Base-by-base conservation (phyloP, 768 basidiomycete species). In the Lactifluus hygrophoroides region DNA sequence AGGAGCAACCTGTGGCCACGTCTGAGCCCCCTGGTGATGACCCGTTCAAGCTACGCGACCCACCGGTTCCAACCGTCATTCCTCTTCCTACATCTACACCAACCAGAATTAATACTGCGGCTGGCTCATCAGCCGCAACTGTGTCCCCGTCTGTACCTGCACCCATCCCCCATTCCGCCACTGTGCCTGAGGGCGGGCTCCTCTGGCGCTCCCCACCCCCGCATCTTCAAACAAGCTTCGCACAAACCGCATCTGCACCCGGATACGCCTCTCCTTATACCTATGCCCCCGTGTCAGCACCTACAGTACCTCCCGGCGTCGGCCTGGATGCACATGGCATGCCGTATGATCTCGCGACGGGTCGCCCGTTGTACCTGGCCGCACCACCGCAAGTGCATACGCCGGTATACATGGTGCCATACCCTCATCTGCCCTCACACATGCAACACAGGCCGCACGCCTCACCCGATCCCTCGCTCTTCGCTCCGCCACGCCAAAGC, bases 341-440 rank as follows among this genome's bases (percentile, higher is more conserved):
- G 73, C 76, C 88, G n/a, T 91, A 85, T 67, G 90, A 92, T 69
- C 68, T 90, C 51, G 83, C 88, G 14, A 90, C 88, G 5, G 90
- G 90, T 40, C 88, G 87, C 38, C 81, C 88, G 11, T 84, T 92
- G 34, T 86, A 85, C 65, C 75, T 91, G 28, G 80, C 83, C 61
- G 71, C 70, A 11, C 55, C 64, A 6, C 37, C 57, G 17, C 62
- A 61, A 32, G 50, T 64, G 27, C 52, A 42, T 2, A 63, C 77
- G n/a, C 75, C 78, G 13, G 79, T 82, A 19, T 75, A 77, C 3
- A 75, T 77, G 28, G 77, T 86, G 74, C 74, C 82, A 14, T 87
- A 82, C 27, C 80, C 83, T 38, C 85, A 83, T 66, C 77, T 86
- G 71, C 84, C 79, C 51, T 82, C 85, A 61, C 75, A 79, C 34